Evolutionary conservation across 495 filamentous ascomycete genomes (phyloP).

Genomic region (Rusavskia elegans): DNA sequence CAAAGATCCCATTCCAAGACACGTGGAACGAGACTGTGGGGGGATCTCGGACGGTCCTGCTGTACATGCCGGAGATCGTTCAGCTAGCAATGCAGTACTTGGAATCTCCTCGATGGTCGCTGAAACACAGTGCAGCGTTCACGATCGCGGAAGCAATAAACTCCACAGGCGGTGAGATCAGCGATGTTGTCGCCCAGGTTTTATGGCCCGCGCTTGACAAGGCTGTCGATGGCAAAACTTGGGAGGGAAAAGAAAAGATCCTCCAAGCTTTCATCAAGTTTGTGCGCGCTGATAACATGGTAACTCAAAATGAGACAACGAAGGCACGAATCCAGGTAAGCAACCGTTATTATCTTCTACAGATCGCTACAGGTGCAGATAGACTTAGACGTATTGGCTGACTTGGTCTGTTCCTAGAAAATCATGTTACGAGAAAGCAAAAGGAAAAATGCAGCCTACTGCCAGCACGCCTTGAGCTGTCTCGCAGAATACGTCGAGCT

Average conservation of each 20-base stretch:
- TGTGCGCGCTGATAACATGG: constrained; percentile 41
- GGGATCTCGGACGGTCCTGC: constrained; percentile 59
- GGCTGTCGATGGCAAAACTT: constrained; percentile 72
- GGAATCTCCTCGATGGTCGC: constrained; percentile 66
- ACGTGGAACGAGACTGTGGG: constrained; percentile 86
- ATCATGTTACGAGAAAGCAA: constrained; percentile 74
- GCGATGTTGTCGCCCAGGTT: constrained; percentile 36
- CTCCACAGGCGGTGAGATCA: constrained; percentile 41
- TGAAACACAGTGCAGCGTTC: constrained; percentile 76
- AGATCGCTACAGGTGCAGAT: too few relatives aligned
- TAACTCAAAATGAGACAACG: constrained; percentile 32
- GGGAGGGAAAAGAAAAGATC: constrained; percentile 83
- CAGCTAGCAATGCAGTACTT: constrained; percentile 47
- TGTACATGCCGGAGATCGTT: constrained; percentile 74
- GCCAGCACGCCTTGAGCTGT: constrained; percentile 54
- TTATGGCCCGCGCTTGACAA: constrained; percentile 75
- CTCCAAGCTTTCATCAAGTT: constrained; percentile 74
- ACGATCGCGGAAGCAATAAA: constrained; percentile 58
- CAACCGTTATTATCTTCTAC: not conserved
- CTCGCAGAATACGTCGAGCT: constrained; percentile 54
- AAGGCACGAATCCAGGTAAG: constrained; percentile 37
- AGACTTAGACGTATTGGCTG: too few relatives aligned
- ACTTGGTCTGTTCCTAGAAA: constrained; percentile 17
- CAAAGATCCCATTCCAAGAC: constrained; percentile 57
- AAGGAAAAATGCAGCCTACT: constrained; percentile 68